Conservation (phyloP, 768 basidiomycete species). For the Russula lepida region DNA sequence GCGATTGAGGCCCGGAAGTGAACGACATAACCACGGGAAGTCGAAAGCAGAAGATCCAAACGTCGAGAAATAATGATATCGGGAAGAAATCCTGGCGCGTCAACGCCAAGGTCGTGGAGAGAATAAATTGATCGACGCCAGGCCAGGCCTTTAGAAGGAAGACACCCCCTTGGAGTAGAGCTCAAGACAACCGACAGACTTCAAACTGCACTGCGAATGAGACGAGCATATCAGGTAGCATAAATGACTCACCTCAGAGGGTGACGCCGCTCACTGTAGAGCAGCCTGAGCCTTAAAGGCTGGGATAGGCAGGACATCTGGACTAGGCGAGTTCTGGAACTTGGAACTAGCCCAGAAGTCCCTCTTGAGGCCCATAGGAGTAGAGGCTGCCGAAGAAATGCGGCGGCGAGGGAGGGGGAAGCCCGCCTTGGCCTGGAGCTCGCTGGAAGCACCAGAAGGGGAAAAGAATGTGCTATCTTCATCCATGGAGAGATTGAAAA, state of each 20-base stretch:
- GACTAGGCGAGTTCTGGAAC: conserved; percentile 83
- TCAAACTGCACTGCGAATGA: conserved; percentile 19
- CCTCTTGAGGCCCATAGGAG: conserved; percentile 8
- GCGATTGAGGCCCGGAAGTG: conserved; percentile 28
- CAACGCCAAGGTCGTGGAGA: conserved; percentile 21
- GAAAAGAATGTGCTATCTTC: conserved; percentile 41
- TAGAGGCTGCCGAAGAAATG: conserved; percentile 13
- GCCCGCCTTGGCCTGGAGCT: conserved; percentile 30
- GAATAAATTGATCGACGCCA: conserved; percentile 29
- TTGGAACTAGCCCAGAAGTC: conserved; percentile 67
- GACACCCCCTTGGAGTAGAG: conserved; percentile 29
- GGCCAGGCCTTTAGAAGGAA: conserved; percentile 26
- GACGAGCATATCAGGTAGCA: not conserved
- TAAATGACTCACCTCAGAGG: not conserved
- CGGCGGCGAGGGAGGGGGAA: conserved; percentile 19
- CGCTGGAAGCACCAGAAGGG: conserved; percentile 34
- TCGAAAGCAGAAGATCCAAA: conserved; percentile 26
- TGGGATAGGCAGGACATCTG: conserved; percentile 70
- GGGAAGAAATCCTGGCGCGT: conserved; percentile 21
- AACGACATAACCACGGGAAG: conserved; percentile 19
- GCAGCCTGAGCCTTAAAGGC: conserved; percentile 35
- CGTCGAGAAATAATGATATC: conserved; percentile 41
- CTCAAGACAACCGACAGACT: conserved; percentile 34
- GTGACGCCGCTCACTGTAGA: conserved; percentile 10
- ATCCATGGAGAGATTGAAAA: conserved; percentile 71